Percentiles rank a stretch among this genome's conserved stretches.
Evolutionary conservation across 176 grass and related monocot genomes (phyloP).

Genomic region (Tillandsia fasciculata): DNA sequence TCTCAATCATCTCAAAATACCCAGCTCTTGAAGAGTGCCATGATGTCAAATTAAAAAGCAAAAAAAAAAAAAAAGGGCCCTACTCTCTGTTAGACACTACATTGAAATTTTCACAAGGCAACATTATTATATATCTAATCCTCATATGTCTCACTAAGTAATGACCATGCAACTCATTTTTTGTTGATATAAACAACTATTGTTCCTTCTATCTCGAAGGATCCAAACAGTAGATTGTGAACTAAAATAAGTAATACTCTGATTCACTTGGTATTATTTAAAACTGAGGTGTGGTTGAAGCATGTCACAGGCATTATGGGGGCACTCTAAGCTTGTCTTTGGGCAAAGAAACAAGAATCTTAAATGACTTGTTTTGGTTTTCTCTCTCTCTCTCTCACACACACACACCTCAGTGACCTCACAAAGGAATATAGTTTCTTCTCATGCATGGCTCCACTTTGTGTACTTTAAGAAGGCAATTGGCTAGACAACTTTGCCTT

Average conservation of each 20-base stretch:
- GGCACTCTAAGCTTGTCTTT: not conserved
- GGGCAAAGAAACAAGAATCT: constrained; percentile 7
- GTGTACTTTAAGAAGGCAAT: constrained; percentile 39
- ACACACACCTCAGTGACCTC: constrained; percentile 14
- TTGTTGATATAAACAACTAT: no score
- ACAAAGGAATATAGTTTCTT: constrained; percentile 22
- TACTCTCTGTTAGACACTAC: no score
- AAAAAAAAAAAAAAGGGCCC: no score
- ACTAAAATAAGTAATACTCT: not conserved
- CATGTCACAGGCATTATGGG: not conserved
- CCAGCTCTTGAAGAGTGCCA: no score
- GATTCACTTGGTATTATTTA: constrained; percentile 1
- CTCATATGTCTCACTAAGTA: no score
- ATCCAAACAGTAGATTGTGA: no score
- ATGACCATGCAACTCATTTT: no score
- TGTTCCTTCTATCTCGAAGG: no score
- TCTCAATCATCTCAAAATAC: no score
- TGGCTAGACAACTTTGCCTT: constrained; percentile 34
- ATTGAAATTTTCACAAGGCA: no score
- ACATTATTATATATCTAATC: no score
- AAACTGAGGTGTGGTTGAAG: not conserved
- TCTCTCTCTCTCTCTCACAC: not conserved
- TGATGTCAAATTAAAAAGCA: no score
- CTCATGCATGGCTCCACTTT: constrained; percentile 28
- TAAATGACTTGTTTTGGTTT: not conserved